Base-by-base conservation (phyloP, 495 filamentous ascomycete species). In the Pseudevernia furfuracea region DNA sequence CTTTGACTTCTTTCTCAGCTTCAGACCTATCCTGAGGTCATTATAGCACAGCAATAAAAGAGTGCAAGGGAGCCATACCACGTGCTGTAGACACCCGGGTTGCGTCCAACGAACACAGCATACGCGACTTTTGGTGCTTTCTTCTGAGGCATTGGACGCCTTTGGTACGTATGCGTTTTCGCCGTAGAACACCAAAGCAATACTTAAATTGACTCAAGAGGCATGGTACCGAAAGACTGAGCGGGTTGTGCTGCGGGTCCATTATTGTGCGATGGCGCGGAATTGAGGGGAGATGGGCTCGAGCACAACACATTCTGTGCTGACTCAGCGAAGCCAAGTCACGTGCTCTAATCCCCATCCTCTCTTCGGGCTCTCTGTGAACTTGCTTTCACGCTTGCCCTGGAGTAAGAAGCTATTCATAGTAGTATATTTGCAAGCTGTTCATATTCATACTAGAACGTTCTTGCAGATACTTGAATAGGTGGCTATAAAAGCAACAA, bases 51-150 rank as follows among this genome's bases (percentile, higher is more conserved):
- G 14, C 34, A 32, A 2, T 17, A 2, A 30, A 7, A 43, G 21
- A 41, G 23, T 32, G 11, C 34, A 53, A 38, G 34, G 1, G 28
- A 7, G 15, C 5, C 43, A 43, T 28, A 67, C 66, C 66, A 67
- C 1, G 55, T 60, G 21, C 17, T 46, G 57, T 67, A 67, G 6
- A 67, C 21, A 8, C 66, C 66, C 25, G 66, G 66, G 11, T 44
- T 36, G 23, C 43, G 25, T 21, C 57, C 66, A 1, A 56, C n/a
- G 15, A 67, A 64, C 11, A 67, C 61, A n/a, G 53, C 66, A 56
- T 67, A 67, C 36, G 61, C 66, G 25, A 64, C 66, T 48, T 67
- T 67, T 32, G 25, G 49, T 30, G 4, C 25, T 19, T 9, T 53
- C 17, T 19, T 53, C 28, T 28, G 14, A 53, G 49, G 25, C 49